Base-by-base conservation (phyloP, 352 stramenopile genomes). In the Globisporangium rhizosaccharum region DNA sequence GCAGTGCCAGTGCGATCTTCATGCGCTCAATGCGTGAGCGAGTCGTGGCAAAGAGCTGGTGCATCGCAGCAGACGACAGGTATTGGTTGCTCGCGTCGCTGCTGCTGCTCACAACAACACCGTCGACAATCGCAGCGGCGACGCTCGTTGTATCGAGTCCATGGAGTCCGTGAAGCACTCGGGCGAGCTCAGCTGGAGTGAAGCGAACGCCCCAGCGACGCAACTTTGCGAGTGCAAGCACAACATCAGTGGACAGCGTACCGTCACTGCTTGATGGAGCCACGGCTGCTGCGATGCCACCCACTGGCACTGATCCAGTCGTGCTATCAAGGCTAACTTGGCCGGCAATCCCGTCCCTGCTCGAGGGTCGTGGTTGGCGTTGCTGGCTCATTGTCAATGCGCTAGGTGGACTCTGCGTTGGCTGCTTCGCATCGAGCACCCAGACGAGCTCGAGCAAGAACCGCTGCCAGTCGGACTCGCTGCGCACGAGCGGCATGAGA, bases 361-460 rank as follows among this genome's bases (percentile, higher is more conserved):
- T 39, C 10, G 8, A 39, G 10, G 8, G 28, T 44, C 53, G 12
- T n/a, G 1, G 42, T 44, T 23, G 2, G 6, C 36, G 14, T 48
- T 17, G 14, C 25, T 44, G 12, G 9, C 15, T 41, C 33, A 18
- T 23, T 23, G 7, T n/a, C 14, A n/a, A n/a, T 8, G 12, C 39
- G 39, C 39, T 5, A 18, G 20, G 3, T 46, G 41, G 14, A 18
- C 15, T 11, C 41, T 46, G 41, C 14, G 41, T 14, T 5, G 51
- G 3, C 8, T 30, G 50, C 20, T 41, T 54, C 26, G 20, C 33
- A 20, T 65, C 62, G 3, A 65, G 39, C 8, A 14, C 11, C 12
- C 5, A 47, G 5, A 67, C 25, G 8, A 67, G 26, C 28, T 62
- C 56, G 18, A 79, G 54, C 5, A 72, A 18, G n/a, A 77, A 75